These are phyloP conservation scores for Phaeosphaeriaceae sp. DNA, from an alignment of 2,329 filamentous ascomycete species.

Conservation along the genomic window DNA sequence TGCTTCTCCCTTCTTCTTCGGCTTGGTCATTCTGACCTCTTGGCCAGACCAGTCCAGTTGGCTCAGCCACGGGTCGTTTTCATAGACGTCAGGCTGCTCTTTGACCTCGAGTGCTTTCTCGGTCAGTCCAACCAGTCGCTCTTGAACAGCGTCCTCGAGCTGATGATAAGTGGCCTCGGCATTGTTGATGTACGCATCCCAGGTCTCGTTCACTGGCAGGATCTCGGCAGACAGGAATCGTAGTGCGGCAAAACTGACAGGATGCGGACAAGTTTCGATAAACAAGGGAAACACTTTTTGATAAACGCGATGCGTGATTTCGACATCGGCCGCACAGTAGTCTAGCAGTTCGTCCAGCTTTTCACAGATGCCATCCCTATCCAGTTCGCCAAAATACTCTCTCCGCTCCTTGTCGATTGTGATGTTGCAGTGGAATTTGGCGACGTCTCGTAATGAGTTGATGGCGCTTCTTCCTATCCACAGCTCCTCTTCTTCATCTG, in stretches of 20 bases:
- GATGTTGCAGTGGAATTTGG: conserved; percentile 92
- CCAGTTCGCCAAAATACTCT: conserved; percentile 84
- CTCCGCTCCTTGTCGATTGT: conserved; percentile 89
- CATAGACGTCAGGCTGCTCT: conserved; percentile 71
- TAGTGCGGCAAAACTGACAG: conserved; percentile 94
- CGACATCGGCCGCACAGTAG: conserved; percentile 95
- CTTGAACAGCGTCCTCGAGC: conserved; percentile 78
- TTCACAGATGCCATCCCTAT: conserved; percentile 72
- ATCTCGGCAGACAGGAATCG: conserved; percentile 94
- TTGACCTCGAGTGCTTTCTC: conserved; percentile 81
- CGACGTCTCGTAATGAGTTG: conserved; percentile 94
- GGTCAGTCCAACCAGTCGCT: conserved; percentile 75
- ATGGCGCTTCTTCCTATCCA: conserved; percentile 96
- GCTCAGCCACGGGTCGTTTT: conserved; percentile 85
- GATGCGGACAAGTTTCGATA: conserved; percentile 88
- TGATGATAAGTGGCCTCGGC: conserved; percentile 85
- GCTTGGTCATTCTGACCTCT: conserved; percentile 88
- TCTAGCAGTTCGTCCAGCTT: conserved; percentile 85
- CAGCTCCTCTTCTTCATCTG: conserved; percentile 88
- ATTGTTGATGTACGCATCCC: conserved; percentile 84
- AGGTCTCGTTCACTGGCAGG: conserved; percentile 85
- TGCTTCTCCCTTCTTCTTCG: conserved; percentile 84
- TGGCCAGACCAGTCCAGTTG: conserved; percentile 97
- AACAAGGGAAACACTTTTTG: conserved; percentile 92
- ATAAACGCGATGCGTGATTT: conserved; percentile 92